phyloP scores from a whole-genome alignment of 768 basidiomycete genomes.

The Dictyophora rubrovolvata region DNA sequence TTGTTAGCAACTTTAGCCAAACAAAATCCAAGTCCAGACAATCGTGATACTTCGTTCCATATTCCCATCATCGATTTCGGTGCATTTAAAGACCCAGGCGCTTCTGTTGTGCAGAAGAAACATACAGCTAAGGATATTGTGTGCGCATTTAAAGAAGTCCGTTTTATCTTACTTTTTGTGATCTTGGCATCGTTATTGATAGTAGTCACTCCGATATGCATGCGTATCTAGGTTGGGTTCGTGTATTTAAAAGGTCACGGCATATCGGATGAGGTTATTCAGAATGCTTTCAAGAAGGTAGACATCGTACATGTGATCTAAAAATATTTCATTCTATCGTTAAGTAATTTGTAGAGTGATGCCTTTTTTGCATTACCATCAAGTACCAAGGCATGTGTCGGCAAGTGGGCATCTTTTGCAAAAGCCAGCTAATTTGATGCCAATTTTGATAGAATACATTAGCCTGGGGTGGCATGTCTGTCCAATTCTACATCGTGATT shows the following conservation, averaged over 20 bases:
- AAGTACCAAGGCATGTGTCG: slow-evolving; percentile 42
- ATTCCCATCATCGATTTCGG: slow-evolving; percentile 78
- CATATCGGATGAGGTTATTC: slow-evolving; percentile 45
- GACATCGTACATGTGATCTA: not conserved
- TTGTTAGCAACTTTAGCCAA: slow-evolving; percentile 16
- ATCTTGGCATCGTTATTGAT: not conserved
- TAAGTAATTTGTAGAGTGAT: slow-evolving; percentile 45
- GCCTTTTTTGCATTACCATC: slow-evolving; percentile 62
- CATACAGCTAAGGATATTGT: slow-evolving; percentile 50
- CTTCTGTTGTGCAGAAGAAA: slow-evolving; percentile 45
- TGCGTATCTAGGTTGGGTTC: slow-evolving; percentile 45
- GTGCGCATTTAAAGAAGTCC: slow-evolving; percentile 55
- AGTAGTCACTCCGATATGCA: not conserved
- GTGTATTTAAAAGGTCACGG: slow-evolving; percentile 71
- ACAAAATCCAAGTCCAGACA: slow-evolving; percentile 21
- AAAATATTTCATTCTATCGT: not conserved
- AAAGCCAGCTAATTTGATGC: not conserved
- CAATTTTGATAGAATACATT: slow-evolving; percentile 37
- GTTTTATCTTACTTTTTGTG: slow-evolving; percentile 2
- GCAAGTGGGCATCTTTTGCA: not conserved
- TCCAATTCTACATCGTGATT: not conserved
- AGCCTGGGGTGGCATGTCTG: slow-evolving; percentile 47
- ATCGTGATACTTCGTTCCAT: slow-evolving; percentile 31
- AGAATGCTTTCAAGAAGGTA: slow-evolving; percentile 59
- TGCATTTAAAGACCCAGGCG: slow-evolving; percentile 41